These are phyloP conservation scores for Berkeleyomyces rouxiae DNA, from an alignment of 2,329 filamentous ascomycete species.

Conservation along the genomic window DNA sequence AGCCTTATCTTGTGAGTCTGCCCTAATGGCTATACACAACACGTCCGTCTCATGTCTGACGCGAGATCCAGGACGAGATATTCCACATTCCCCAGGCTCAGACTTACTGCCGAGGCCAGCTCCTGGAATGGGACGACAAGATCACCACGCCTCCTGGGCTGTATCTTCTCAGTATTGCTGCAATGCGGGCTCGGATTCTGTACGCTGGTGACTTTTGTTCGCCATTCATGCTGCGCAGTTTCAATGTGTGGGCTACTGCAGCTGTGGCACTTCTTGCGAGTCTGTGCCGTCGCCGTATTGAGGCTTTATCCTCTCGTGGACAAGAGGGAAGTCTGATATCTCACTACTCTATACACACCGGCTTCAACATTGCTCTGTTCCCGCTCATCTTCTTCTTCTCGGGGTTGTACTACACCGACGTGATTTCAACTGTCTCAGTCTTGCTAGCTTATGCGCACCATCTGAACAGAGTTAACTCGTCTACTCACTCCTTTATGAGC, in stretches of 20 bases:
- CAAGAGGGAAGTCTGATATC: slow-evolving; percentile 19
- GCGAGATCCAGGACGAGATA: slow-evolving; percentile 50
- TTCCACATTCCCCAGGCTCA: slow-evolving; percentile 89
- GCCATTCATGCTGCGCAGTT: slow-evolving; percentile 28
- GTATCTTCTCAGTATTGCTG: slow-evolving; percentile 28
- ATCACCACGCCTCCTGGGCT: slow-evolving; percentile 91
- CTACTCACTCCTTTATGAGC: slow-evolving; percentile 21
- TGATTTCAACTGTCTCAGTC: slow-evolving; percentile 63
- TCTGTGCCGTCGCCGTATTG: slow-evolving; percentile 35
- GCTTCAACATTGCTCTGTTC: slow-evolving; percentile 68
- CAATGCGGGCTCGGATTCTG: slow-evolving; percentile 3
- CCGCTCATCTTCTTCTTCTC: slow-evolving; percentile 94
- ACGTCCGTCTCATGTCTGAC: neutral
- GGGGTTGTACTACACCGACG: slow-evolving; percentile 85
- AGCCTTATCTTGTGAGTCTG: slow-evolving; percentile 36
- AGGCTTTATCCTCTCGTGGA: slow-evolving; percentile 19
- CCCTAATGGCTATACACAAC: neutral
- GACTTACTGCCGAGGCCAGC: slow-evolving; percentile 62
- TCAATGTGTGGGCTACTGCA: slow-evolving; percentile 30
- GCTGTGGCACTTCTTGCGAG: slow-evolving; percentile 30
- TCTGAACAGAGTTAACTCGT: slow-evolving; percentile 25
- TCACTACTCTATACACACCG: slow-evolving; percentile 38
- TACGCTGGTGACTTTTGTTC: slow-evolving; percentile 20
- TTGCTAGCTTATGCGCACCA: slow-evolving; percentile 49
- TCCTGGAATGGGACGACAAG: slow-evolving; percentile 78